Base-by-base conservation (phyloP, 176 grass and related monocot genomes). In the Zizania latifolia region DNA sequence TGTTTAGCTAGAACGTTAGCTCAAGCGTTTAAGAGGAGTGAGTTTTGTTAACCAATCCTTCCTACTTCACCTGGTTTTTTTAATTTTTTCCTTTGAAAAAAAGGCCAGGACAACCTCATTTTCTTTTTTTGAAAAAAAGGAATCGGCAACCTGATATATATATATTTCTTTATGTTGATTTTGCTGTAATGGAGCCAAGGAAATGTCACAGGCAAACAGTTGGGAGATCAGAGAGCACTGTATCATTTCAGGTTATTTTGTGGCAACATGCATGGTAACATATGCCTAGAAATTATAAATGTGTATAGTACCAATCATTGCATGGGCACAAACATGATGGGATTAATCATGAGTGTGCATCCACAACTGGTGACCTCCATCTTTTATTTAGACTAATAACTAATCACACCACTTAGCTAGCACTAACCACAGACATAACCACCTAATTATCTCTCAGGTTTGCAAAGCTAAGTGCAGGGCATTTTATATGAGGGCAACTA, bases 381-480 rank as follows among this genome's bases (percentile, higher is more conserved):
- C 19, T 21, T 51, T 51, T 51, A 17, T 70, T 32, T 41, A 54
- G 58, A 12, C 69, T 29, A 63, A 16, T 39, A 22, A 22, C 11
- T 54, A 65, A 65, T 33, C 6, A 53, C 68, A 29, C 62, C 72
- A 83, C 54, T 51, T 1, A 77, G 16, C 23, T 44, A 50, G 53
- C 62, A 70, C 81, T 70, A 69, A 39, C 41, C n/a, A 34, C 30
- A 14, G 14, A 16, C 31, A 51, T 51, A 17, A 1, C 5, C 43
- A 48, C 16, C 44, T 19, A 48, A 51, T 65, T 48, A 40, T 22
- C 36, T 2, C 26, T 31, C 37, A 30, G 54, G 23, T 57, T 29
- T 21, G 14, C 36, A 53, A 73, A 35, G 6, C n/a, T 4, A 48
- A 76, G 9, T 5, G 39, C 10, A 12, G 3, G 37, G 12, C 26